Conservation (phyloP, 352 stramenopile species). For the Elongisporangium undulatum region DNA sequence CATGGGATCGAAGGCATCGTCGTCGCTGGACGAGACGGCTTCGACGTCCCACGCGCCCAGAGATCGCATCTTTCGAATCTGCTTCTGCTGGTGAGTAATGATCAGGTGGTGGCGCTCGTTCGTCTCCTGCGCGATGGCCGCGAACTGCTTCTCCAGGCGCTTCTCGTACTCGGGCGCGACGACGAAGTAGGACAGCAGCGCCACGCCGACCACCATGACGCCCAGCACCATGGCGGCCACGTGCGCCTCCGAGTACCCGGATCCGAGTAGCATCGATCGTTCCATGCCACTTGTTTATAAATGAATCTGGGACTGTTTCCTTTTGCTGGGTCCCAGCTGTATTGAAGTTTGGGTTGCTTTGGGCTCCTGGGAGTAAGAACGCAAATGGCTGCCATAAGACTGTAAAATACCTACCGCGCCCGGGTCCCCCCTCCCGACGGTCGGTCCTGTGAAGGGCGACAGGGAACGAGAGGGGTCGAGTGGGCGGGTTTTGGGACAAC, state of each 20-base stretch:
- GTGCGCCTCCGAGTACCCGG: constrained; percentile 42
- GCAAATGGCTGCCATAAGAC: background rate
- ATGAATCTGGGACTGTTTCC: background rate
- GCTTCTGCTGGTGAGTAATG: constrained; percentile 12
- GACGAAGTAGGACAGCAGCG: constrained; percentile 77
- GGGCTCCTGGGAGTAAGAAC: background rate
- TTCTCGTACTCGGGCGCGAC: constrained; percentile 75
- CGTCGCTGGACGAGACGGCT: constrained; percentile 39
- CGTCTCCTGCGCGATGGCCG: constrained; percentile 28
- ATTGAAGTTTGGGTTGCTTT: background rate
- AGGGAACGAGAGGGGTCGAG: background rate
- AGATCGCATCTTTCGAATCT: constrained; percentile 32
- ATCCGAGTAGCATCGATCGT: constrained; percentile 9
- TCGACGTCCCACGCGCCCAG: constrained; percentile 43
- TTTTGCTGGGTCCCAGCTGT: background rate
- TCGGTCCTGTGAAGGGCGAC: background rate
- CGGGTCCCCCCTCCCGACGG: background rate
- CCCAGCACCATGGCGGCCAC: constrained; percentile 49
- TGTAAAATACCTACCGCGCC: background rate
- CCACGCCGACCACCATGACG: constrained; percentile 46
- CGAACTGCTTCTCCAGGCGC: constrained; percentile 56
- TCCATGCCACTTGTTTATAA: background rate
- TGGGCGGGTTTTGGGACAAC: background rate
- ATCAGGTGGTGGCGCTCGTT: constrained; percentile 3
- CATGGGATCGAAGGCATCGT: constrained; percentile 18